Conservation (phyloP, 108 stramenopile genomes). For the Pseudonitzschia multistriata region DNA sequence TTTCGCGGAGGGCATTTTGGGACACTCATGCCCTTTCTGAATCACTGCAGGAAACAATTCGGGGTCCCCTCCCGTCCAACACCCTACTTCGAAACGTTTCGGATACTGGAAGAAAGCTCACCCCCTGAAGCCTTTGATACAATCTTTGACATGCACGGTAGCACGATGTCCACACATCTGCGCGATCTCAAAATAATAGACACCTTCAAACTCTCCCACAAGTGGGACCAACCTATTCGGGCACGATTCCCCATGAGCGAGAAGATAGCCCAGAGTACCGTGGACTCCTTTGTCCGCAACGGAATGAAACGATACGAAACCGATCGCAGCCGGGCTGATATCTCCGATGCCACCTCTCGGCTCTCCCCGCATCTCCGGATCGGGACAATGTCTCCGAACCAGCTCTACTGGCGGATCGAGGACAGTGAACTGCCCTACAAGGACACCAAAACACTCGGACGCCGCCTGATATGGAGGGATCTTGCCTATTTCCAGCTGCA, state of each 20-base stretch:
- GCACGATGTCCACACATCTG: not conserved
- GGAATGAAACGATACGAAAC: constrained; percentile 30
- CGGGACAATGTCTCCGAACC: constrained; percentile 41
- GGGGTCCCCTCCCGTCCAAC: constrained; percentile 34
- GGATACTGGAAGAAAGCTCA: constrained; percentile 16
- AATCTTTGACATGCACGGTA: not conserved
- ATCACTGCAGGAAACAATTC: constrained; percentile 28
- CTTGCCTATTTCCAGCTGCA: constrained; percentile 43
- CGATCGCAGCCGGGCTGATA: constrained; percentile 38
- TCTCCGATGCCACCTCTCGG: constrained; percentile 27
- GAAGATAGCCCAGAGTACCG: not conserved
- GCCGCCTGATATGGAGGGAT: constrained; percentile 48
- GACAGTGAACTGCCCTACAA: constrained; percentile 31
- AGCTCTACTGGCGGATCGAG: constrained; percentile 37
- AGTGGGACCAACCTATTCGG: constrained; percentile 36
- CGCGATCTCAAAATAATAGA: constrained; percentile 22
- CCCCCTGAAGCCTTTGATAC: constrained; percentile 12
- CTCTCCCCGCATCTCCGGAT: constrained; percentile 36
- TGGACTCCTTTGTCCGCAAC: constrained; percentile 30
- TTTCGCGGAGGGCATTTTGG: constrained; percentile 49
- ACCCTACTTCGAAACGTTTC: constrained; percentile 30
- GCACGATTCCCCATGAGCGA: constrained; percentile 40
- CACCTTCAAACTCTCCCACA: constrained; percentile 5
- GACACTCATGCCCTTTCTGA: constrained; percentile 49
- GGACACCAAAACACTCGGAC: constrained; percentile 40